Percentiles rank a stretch among this genome's conserved stretches.
Evolutionary conservation across 1,139 yeast genomes (phyloP).

Genomic region (Insectozyma bohioensis): DNA sequence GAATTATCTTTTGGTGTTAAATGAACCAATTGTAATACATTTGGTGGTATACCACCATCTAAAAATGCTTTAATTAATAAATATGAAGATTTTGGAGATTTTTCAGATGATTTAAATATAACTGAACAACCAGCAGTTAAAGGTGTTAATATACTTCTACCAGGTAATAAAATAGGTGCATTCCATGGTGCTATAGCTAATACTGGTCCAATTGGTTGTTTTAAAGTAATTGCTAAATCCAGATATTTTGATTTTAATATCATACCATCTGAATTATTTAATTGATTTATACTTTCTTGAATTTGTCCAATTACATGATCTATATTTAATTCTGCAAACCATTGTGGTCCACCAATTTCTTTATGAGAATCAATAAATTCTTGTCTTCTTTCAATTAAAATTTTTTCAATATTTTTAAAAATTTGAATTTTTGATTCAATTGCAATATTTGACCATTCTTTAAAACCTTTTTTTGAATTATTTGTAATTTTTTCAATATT

Average conservation of each 20-base stretch:
- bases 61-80: conserved; percentile 31
- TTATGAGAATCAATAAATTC: conserved; percentile 25
- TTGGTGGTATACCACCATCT: conserved; percentile 40
- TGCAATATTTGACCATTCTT: conserved; percentile 24
- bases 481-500: conserved; percentile 6
- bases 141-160: conserved; percentile 42
- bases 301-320: conserved; percentile 23
- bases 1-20: conserved; percentile 25
- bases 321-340: conserved; percentile 40
- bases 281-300: conserved; percentile 22
- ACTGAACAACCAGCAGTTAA: conserved; percentile 53
- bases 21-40: conserved; percentile 37
- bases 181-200: conserved; percentile 50
- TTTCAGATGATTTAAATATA: conserved; percentile 39
- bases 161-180: conserved; percentile 43
- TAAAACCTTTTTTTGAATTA: conserved; percentile 26
- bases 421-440: conserved; percentile 19
- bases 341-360: conserved; percentile 37
- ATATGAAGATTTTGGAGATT: conserved; percentile 31
- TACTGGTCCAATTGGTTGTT: conserved; percentile 46
- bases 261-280: conserved; percentile 25
- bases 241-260: conserved; percentile 19
- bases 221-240: conserved; percentile 31
- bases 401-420: conserved; percentile 18
- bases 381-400: conserved; percentile 16